phyloP scores from a whole-genome alignment of 805 yeast genomes.

The Myxozyma neotropica region DNA sequence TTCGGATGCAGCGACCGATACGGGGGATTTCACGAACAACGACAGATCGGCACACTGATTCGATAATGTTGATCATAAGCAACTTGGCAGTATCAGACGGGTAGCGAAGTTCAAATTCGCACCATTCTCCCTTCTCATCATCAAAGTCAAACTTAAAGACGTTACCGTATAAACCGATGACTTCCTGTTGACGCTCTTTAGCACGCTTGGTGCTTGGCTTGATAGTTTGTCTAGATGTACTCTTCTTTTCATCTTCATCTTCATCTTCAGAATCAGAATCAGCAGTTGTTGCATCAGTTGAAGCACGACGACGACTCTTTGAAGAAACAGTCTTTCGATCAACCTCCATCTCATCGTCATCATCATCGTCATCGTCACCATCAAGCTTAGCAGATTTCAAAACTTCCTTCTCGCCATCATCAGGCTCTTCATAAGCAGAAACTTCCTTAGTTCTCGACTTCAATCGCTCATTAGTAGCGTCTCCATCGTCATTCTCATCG shows the following conservation, averaged over 20 bases:
- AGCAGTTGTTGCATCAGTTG: background rate
- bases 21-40: constrained; percentile 90
- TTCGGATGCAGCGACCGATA: constrained; percentile 76
- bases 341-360: constrained; percentile 43
- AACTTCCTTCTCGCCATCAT: constrained; percentile 90
- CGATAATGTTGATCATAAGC: constrained; percentile 95
- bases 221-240: constrained; percentile 44
- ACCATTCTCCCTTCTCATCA: constrained; percentile 86
- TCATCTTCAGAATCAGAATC: constrained; percentile 43
- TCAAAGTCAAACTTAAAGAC: constrained; percentile 86
- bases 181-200: constrained; percentile 81
- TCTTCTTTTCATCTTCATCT: constrained; percentile 49
- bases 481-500: constrained; percentile 62
- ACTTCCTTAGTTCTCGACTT: constrained; percentile 75
- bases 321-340: constrained; percentile 39
- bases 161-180: constrained; percentile 70
- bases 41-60: constrained; percentile 82
- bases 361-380: constrained; percentile 61
- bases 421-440: constrained; percentile 91
- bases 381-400: constrained; percentile 82
- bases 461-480: constrained; percentile 61
- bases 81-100: constrained; percentile 86
- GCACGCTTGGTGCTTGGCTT: constrained; percentile 55
- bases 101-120: constrained; percentile 82
- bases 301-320: background rate